A percentile compares a stretch with the other conserved stretches of the same genome.
Conservation (phyloP, 805 yeast species). For the Schizosaccharomyces pombe region ASM294v3 CU329670.1:2484501-2485000, state of each 20-base stretch:
- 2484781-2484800: neutral
- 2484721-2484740: neutral
- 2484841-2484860: no score
- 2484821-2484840: no score
- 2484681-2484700: neutral
- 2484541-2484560: constrained; percentile 81
- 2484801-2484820: no score
- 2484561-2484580: constrained; percentile 34
- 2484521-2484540: constrained; percentile 17
- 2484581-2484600: constrained; percentile 37
- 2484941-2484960: no score
- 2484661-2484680: neutral
- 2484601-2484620: constrained; percentile 45
- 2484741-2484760: neutral
- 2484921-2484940: no score
- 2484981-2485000: no score
- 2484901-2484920: no score
- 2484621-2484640: neutral
- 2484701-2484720: neutral
- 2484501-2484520: constrained; percentile 19
- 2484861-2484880: no score
- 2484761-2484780: neutral
- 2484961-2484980: no score
- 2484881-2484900: no score
- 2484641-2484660: neutral